Conservation (phyloP, 495 filamentous ascomycete species). For the Aspergillus campestris region DNA sequence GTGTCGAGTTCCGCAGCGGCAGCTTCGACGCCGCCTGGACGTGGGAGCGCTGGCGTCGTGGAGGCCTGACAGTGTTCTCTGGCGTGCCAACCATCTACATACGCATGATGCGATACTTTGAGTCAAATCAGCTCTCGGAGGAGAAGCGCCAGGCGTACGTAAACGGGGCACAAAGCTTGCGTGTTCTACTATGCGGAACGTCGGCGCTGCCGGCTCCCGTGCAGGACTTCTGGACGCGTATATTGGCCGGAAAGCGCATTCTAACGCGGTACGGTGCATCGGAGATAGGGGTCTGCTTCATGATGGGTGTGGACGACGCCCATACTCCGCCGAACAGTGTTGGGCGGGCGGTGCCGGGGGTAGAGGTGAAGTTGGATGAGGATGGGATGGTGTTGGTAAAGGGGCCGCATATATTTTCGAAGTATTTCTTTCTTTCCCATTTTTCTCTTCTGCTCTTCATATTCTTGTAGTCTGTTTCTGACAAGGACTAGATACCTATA, state of each 20-base stretch:
- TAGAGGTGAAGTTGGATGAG: slow-evolving; percentile 31
- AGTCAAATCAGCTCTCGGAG: slow-evolving; percentile 14
- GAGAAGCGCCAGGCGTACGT: slow-evolving; percentile 22
- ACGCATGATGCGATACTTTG: slow-evolving; percentile 40
- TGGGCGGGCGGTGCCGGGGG: slow-evolving; percentile 33
- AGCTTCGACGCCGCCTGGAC: slow-evolving; percentile 39
- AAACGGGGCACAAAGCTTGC: slow-evolving; percentile 28
- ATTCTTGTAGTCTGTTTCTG: neutral
- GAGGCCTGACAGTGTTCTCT: slow-evolving; percentile 37
- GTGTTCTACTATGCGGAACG: slow-evolving; percentile 38
- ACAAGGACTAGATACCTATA: slow-evolving; percentile 29
- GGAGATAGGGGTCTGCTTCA: slow-evolving; percentile 40
- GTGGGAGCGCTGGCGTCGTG: slow-evolving; percentile 40
- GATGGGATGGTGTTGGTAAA: slow-evolving; percentile 40
- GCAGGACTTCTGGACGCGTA: slow-evolving; percentile 35
- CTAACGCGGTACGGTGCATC: slow-evolving; percentile 40
- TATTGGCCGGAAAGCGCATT: slow-evolving; percentile 29
- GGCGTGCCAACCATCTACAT: slow-evolving; percentile 46
- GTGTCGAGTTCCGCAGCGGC: slow-evolving; percentile 39
- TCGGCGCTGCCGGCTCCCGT: slow-evolving; percentile 38
- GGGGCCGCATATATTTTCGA: slow-evolving; percentile 37
- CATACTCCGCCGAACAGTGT: slow-evolving; percentile 22
- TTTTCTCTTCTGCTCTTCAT: neutral
- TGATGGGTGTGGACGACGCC: slow-evolving; percentile 25
- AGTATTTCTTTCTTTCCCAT: slow-evolving; percentile 13